Evolutionary conservation across 2,329 filamentous ascomycete species (phyloP).

Genomic region (Fusarium sterilihyphosum): DNA sequence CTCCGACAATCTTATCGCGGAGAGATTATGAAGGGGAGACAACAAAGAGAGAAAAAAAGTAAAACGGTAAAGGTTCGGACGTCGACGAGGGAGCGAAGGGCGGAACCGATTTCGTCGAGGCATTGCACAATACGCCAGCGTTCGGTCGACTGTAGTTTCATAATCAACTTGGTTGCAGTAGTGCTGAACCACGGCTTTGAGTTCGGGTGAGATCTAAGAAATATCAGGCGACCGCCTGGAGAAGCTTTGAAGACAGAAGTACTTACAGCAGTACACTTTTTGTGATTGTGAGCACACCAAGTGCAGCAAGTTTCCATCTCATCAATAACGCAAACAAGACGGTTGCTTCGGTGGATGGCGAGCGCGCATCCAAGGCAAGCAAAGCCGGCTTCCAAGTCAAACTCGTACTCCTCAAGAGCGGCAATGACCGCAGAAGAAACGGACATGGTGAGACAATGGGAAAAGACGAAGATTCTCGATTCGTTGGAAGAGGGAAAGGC

Average conservation of each 20-base stretch:
- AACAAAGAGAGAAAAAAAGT: too few relatives aligned
- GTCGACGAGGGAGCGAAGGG: neutral
- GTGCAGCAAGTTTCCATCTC: neutral
- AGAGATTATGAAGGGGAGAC: too few relatives aligned
- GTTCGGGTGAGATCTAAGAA: neutral
- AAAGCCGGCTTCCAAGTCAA: neutral
- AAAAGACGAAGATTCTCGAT: too few relatives aligned
- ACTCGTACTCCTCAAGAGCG: neutral
- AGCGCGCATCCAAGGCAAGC: neutral
- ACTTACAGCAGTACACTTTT: fast-evolving
- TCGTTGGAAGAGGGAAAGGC: too few relatives aligned
- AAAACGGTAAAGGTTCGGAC: too few relatives aligned
- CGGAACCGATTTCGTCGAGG: neutral
- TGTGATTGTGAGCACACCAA: neutral
- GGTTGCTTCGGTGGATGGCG: neutral
- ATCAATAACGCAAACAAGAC: neutral
- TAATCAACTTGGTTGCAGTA: neutral
- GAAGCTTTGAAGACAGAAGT: too few relatives aligned
- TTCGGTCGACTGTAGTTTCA: neutral
- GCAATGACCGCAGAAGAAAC: neutral
- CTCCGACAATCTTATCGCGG: too few relatives aligned
- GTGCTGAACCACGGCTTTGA: neutral
- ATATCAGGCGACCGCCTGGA: too few relatives aligned
- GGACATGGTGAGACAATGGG: too few relatives aligned
- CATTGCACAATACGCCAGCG: neutral